Conservation (phyloP, 108 stramenopile genomes). For the Nitzschia putrida region DNA sequence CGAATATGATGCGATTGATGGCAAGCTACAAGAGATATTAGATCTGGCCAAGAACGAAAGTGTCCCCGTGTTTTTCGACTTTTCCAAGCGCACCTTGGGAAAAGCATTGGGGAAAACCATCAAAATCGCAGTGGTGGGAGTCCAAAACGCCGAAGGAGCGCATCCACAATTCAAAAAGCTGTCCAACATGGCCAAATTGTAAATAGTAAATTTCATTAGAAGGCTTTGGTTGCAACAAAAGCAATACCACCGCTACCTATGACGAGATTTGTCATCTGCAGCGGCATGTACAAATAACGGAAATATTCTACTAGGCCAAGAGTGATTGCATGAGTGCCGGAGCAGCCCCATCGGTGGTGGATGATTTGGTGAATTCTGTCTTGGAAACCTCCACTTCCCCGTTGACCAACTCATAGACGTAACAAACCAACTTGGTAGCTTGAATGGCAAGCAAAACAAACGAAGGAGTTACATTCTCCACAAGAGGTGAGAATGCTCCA, state of each 20-base stretch:
- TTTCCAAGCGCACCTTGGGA: slow-evolving; percentile 81
- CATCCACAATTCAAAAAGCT: slow-evolving; percentile 87
- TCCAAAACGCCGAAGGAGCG: slow-evolving; percentile 93
- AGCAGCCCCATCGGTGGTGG: slow-evolving; percentile 3
- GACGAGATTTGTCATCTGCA: not conserved
- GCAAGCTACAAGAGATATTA: slow-evolving; percentile 83
- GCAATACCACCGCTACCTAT: not conserved
- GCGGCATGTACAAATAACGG: too few relatives aligned
- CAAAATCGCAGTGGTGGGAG: slow-evolving; percentile 86
- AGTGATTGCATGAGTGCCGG: slow-evolving; percentile 33
- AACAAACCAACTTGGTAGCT: slow-evolving; percentile 90
- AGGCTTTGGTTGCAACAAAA: not conserved
- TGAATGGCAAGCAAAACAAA: slow-evolving; percentile 96
- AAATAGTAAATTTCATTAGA: not conserved
- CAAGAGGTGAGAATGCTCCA: slow-evolving; percentile 80
- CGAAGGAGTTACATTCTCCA: slow-evolving; percentile 60
- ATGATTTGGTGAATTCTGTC: slow-evolving; percentile 75
- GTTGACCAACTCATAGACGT: slow-evolving; percentile 76
- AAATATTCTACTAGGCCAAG: slow-evolving; percentile 18
- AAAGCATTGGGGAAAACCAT: slow-evolving; percentile 88
- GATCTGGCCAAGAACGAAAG: slow-evolving; percentile 66
- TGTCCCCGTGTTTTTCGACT: slow-evolving; percentile 84
- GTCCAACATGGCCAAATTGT: slow-evolving; percentile 16
- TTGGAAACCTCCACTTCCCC: slow-evolving; percentile 86
- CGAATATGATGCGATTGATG: slow-evolving; percentile 82